A percentile compares a stretch with the other conserved stretches of the same genome.
These are phyloP conservation scores for Ustilago trichophora DNA, from an alignment of 1,284 basidiomycete species.

Conservation along the genomic window DNA sequence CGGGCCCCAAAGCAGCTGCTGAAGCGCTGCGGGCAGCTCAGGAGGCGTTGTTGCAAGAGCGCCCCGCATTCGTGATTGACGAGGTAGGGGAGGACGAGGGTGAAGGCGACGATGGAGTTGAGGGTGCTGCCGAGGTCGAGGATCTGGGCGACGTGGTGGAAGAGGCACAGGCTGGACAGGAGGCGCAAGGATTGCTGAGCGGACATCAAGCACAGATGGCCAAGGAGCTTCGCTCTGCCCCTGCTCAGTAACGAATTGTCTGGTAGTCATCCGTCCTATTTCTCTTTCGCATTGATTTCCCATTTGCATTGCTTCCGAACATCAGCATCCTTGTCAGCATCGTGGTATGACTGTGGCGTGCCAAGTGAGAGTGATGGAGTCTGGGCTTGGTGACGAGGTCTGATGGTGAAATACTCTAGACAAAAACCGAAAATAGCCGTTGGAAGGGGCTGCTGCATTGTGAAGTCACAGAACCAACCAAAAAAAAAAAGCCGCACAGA, in stretches of 20 bases:
- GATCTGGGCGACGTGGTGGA: constrained; percentile 37
- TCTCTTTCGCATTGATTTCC: not conserved
- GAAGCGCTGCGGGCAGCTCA: constrained; percentile 54
- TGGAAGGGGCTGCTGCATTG: constrained; percentile 6
- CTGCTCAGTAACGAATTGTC: constrained; percentile 17
- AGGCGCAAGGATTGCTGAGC: constrained; percentile 37
- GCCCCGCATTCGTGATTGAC: constrained; percentile 58
- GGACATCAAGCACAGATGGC: constrained; percentile 43
- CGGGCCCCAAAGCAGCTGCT: constrained; percentile 53
- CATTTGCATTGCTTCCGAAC: constrained; percentile 4
- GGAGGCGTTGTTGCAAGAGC: constrained; percentile 52
- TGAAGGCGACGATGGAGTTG: constrained; percentile 38
- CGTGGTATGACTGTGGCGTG: not conserved
- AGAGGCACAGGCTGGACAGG: constrained; percentile 13
- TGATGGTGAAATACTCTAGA: no score
- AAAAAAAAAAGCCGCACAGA: no score
- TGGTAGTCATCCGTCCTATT: no score
- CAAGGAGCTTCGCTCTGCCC: constrained; percentile 38
- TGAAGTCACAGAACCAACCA: constrained; percentile 18
- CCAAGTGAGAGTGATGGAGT: no score
- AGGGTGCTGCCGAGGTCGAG: constrained; percentile 30
- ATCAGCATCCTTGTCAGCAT: not conserved
- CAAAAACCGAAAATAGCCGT: not conserved
- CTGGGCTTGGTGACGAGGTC: not conserved
- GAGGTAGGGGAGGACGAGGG: constrained; percentile 46